Percentiles rank a stretch among this genome's conserved stretches.
phyloP scores from a whole-genome alignment of 2,329 filamentous ascomycete genomes.

The Cercospora sesami region DNA sequence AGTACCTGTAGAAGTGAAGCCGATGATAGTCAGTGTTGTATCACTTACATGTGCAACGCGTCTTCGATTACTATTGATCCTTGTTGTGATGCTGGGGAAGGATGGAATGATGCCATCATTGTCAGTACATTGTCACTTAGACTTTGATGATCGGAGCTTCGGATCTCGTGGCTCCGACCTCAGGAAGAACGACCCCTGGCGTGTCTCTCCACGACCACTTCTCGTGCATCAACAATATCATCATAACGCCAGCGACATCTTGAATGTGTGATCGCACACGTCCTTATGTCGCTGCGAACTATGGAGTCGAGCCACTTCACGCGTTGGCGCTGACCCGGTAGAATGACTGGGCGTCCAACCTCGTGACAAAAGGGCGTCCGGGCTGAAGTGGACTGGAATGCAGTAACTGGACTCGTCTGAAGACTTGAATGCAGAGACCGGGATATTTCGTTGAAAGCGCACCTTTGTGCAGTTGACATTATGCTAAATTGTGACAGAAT shows the following conservation, averaged over 20 bases:
- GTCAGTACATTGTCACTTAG: conserved; percentile 10
- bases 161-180: not conserved
- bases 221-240: not conserved
- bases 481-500: not conserved
- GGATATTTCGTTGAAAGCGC: not conserved
- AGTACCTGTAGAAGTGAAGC: not conserved
- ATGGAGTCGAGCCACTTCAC: too few species aligned
- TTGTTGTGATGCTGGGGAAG: conserved; percentile 5
- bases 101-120: conserved; percentile 16
- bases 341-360: not conserved
- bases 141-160: conserved; percentile 7
- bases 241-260: not conserved
- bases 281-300: not conserved
- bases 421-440: not conserved
- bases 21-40: not conserved
- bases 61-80: conserved; percentile 2
- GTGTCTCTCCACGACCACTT: not conserved
- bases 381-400: not conserved
- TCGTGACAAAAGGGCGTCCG: not conserved
- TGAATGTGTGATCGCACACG: not conserved
- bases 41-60: not conserved
- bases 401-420: not conserved
- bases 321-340: too few species aligned
- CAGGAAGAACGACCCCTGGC: not conserved
- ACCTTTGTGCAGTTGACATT: not conserved